Evolutionary conservation across 371 early-diverging fungal genomes (phyloP), one percentile per base, ranked within the genome.

Genomic region (Mucor racemosus): DNA sequence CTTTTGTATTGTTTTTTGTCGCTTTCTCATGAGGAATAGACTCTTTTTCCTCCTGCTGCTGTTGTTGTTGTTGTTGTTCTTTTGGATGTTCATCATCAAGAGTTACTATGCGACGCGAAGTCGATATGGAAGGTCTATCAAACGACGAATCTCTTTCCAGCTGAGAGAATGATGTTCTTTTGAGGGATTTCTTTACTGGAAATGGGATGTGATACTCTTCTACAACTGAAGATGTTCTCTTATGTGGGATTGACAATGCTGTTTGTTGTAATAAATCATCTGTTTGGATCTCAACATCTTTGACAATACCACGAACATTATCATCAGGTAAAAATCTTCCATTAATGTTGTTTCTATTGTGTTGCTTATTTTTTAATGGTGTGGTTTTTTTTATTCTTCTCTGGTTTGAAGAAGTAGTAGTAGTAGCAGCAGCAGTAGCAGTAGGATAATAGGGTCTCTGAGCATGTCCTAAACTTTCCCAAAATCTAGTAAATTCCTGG

Each of bases 401-500:
- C 15, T 41, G 33, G 9, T 15, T 21, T 3, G 44, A 9, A 13
- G 39, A 5, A 38, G 26, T 8, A 7, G 40, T 8, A 14, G 8
- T 5, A 50, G 53, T 40, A 13, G 17, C n/a, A n/a, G n/a, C n/a
- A n/a, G n/a, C n/a, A 38, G 26, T 8, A 7, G 40, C 2, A 14
- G 8, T 5, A 50, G 53, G 17, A 8, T 55, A 34, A 21, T 61
- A 39, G 53, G 5, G n/a, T 44, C 26, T 36, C 39, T 44, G 42
- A 54, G 13, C 33, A 34, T 54, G 39, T 19, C 57, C 62, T 26
- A 62, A 14, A 7, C 54, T 54, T 7, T 63, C 71, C 57, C 71
- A 71, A 21, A 71, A 66, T 4, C 58, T 58, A 21, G 50, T 48
- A 59, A 71, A 71, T 58, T 71, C 71, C 34, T 62, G 58, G n/a